Conservation (phyloP, 1,284 basidiomycete species). For the Papiliotrema terrestris region DNA sequence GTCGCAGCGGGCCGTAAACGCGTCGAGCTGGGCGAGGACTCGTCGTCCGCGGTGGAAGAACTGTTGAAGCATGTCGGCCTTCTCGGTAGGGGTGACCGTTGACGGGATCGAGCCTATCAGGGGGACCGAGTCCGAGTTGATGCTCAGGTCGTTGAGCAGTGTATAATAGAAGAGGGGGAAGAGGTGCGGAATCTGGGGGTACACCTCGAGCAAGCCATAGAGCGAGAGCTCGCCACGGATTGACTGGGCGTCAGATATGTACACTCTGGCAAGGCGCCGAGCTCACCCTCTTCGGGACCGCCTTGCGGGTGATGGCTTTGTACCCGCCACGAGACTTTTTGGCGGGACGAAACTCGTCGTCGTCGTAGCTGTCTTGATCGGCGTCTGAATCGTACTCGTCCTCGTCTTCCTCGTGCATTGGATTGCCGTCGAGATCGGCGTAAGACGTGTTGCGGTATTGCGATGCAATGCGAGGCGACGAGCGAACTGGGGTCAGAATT, state of each 20-base stretch:
- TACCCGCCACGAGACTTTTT: constrained; percentile 26
- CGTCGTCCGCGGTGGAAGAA: constrained; percentile 44
- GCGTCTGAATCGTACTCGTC: constrained; percentile 25
- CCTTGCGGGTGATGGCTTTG: constrained; percentile 12
- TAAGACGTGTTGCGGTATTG: constrained; percentile 38
- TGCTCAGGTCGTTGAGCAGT: constrained; percentile 40
- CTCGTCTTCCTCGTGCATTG: constrained; percentile 5
- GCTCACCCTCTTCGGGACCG: constrained; percentile 16
- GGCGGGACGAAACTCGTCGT: constrained; percentile 36
- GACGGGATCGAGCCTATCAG: constrained; percentile 46
- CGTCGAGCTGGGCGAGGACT: constrained; percentile 44
- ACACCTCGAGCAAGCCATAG: constrained; percentile 34
- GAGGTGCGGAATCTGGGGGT: constrained; percentile 33
- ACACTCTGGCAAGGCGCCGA: neutral
- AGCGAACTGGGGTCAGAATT: constrained; percentile 25
- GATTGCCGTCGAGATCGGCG: constrained; percentile 32
- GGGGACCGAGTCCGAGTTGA: constrained; percentile 44
- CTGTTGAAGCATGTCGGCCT: constrained; percentile 33
- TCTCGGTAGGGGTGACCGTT: constrained; percentile 31
- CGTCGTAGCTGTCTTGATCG: constrained; percentile 25
- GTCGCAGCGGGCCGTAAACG: constrained; percentile 43
- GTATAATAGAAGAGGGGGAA: constrained; percentile 49
- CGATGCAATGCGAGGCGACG: constrained; percentile 38
- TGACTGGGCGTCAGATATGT: neutral
- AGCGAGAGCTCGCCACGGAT: constrained; percentile 29